phyloP scores from a whole-genome alignment of 2,329 filamentous ascomycete species.

The Penicillium crustosum region DNA sequence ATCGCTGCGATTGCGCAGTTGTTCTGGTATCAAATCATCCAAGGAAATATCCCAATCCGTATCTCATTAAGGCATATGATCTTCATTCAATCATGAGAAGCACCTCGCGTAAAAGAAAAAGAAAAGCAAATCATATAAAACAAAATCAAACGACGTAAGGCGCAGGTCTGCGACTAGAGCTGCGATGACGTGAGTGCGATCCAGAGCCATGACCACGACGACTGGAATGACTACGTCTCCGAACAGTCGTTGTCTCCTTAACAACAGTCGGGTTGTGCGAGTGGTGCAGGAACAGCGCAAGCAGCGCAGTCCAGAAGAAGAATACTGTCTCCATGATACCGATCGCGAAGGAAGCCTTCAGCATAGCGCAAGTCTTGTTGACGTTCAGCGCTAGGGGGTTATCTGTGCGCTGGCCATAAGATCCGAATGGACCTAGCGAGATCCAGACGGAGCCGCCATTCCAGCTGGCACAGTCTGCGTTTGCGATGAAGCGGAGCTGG shows the following conservation, averaged over 20 bases:
- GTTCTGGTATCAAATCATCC: not conserved
- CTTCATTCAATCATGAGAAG: constrained; percentile 15
- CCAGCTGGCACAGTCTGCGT: constrained; percentile 68
- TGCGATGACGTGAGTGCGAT: constrained; percentile 30
- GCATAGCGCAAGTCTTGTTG: constrained; percentile 82
- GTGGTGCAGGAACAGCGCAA: constrained; percentile 57
- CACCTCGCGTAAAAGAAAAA: not conserved
- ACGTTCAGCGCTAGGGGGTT: constrained; percentile 54
- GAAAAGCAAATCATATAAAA: not conserved
- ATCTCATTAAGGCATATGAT: constrained; percentile 20
- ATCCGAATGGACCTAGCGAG: constrained; percentile 63
- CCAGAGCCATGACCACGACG: constrained; percentile 33
- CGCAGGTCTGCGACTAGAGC: constrained; percentile 28
- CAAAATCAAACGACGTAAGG: constrained; percentile 33
- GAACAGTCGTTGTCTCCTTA: constrained; percentile 40
- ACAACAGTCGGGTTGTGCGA: constrained; percentile 34
- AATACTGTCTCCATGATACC: constrained; percentile 84
- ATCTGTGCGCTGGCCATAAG: constrained; percentile 49
- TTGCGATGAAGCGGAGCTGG: constrained; percentile 56
- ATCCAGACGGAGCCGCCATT: constrained; percentile 53
- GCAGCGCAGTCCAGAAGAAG: constrained; percentile 73
- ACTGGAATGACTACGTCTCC: constrained; percentile 37
- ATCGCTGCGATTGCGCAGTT: not conserved
- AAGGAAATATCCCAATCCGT: constrained; percentile 1
- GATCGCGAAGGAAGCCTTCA: constrained; percentile 86